Base-by-base conservation (phyloP, 108 stramenopile species). In the Fragilaria crotonensis region DNA sequence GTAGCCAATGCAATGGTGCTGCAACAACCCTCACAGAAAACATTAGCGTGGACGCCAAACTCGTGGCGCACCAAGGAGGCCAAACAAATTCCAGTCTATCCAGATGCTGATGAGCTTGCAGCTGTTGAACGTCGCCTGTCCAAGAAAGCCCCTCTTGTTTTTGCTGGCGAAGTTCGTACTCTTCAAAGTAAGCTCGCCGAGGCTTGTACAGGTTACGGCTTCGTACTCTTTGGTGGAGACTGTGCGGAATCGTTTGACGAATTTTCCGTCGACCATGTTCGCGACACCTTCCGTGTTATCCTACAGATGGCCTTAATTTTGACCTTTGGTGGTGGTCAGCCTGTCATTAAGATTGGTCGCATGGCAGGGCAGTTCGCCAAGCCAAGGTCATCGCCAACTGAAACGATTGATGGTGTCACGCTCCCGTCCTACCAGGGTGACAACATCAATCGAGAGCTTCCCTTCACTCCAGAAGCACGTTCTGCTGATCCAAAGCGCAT, bases 401-500 rank as follows among this genome's bases (percentile, higher is more conserved):
- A n/a, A n/a, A n/a, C n/a, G n/a, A n/a, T n/a, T n/a, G n/a, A n/a
- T n/a, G n/a, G n/a, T n/a, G n/a, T n/a, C n/a, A n/a, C n/a, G n/a
- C n/a, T n/a, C n/a, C n/a, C n/a, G n/a, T n/a, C n/a, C n/a, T n/a
- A n/a, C n/a, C n/a, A n/a, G n/a, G n/a, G n/a, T n/a, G n/a, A n/a
- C n/a, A n/a, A n/a, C n/a, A n/a, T n/a, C n/a, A n/a, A n/a, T n/a
- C n/a, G n/a, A n/a, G n/a, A n/a, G n/a, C n/a, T n/a, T n/a, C 93
- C 83, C 21, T 96, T 96, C 70, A 89, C 90, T 25, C 67, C 78
- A 5, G 95, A 92, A 55, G 86, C 91, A 11, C 87, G 97, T n/a
- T 67, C 77, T 14, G 85, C 87, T 62, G 68, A 96, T 63, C 90
- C 93, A 5, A 26, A 49, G 25, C 81, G 84, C 44, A 85, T 94